Evolutionary conservation across 2,329 filamentous ascomycete genomes (phyloP).

Genomic region (Aspergillus flavus): DNA sequence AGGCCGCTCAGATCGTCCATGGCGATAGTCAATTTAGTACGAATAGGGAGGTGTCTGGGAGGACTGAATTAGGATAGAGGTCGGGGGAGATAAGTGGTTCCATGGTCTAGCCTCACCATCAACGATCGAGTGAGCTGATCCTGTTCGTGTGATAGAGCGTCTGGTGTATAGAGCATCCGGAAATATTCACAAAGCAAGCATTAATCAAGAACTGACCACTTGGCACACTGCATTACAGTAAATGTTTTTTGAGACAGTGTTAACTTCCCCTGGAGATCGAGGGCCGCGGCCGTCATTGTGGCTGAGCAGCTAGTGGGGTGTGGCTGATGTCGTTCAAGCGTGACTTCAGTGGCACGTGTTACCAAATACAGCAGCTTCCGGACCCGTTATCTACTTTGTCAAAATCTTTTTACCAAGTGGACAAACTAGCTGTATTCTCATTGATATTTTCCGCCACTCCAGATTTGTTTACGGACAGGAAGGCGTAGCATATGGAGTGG

Average conservation of each 20-base stretch:
- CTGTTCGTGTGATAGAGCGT: neutral
- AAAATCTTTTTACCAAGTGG: neutral
- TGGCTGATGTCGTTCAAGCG: neutral
- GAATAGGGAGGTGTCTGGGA: slow-evolving; percentile 23
- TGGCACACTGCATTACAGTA: neutral
- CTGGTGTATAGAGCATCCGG: neutral
- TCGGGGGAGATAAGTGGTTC: slow-evolving; percentile 17
- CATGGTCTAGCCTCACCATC: slow-evolving; percentile 25
- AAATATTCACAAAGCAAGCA: neutral
- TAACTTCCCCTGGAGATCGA: slow-evolving; percentile 13
- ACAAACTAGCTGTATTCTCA: neutral
- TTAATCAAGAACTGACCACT: neutral
- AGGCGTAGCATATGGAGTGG: neutral
- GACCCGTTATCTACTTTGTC: neutral
- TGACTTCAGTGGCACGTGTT: slow-evolving; percentile 9
- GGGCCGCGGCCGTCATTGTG: slow-evolving; percentile 18
- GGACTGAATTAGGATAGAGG: slow-evolving; percentile 23
- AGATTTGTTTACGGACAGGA: neutral
- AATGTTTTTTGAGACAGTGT: neutral
- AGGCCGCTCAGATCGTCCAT: slow-evolving; percentile 54
- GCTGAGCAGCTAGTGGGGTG: slow-evolving; percentile 9
- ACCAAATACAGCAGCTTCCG: neutral
- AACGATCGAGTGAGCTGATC: slow-evolving; percentile 14
- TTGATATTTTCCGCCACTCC: neutral
- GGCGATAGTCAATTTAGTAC: slow-evolving; percentile 16